Evolutionary conservation across 2,329 filamentous ascomycete species (phyloP), one percentile per base, ranked within the genome.

Genomic region (Sporothrix globosa): DNA sequence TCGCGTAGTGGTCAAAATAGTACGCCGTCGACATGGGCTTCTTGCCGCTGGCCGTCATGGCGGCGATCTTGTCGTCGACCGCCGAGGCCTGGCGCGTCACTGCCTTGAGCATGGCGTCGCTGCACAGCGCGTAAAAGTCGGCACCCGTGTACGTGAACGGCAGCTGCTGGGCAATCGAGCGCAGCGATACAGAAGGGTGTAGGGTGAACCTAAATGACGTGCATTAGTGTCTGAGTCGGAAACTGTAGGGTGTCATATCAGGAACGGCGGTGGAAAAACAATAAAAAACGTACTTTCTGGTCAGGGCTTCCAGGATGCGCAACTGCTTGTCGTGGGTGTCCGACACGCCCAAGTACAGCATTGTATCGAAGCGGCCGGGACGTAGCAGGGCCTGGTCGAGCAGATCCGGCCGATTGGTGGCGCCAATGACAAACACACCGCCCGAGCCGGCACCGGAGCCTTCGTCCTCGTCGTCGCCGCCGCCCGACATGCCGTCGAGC

Each of bases 141-240:
- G 96, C 96, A 77, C 96, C 96, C 0, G 96, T 99, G 82, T 97
- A 99, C 2, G 95, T 98, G 78, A 97, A 96, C 0, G 96, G 96
- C 4, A 99, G 86, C 13, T 85, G 85, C 67, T 91, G 85, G 4
- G 95, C 91, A 61, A 99, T 88, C 9, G 87, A 82, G 34, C 85
- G 79, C 13, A 99, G 87, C 13, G 92, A 96, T 61, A 97, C 85
- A 0, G 88, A 85, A 0, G 93, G 92, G 73, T 93, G 86, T 68
- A 98, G 88, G 2, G 90, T 91, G 81, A 99, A 99, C 81, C 92
- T 95, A 74, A 4, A 2, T 19, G 46, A 44, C 34, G 13, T 10
- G 7, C 3, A 21, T 63, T 63, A 63, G 58, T 61, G 11, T 13
- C 10, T 11, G 24, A 11, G n/a, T 19, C 6, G 10, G 39, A 14